Evolutionary conservation across 179 eudicot species (phyloP).

Genomic region (Drosera spatulata): DNA sequence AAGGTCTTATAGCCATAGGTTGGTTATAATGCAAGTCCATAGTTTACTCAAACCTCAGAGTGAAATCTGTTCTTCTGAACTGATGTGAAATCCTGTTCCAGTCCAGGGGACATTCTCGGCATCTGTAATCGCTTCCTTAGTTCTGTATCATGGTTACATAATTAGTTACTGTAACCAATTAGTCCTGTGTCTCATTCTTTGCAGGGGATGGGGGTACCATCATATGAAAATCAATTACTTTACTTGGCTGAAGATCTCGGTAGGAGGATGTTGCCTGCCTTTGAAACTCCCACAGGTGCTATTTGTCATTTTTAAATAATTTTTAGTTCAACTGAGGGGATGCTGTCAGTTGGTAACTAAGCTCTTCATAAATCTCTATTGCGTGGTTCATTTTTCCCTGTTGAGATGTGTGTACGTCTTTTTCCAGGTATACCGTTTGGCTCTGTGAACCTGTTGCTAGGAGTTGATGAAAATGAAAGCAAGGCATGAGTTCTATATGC

Average conservation of each 20-base stretch:
- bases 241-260: constrained; percentile 90
- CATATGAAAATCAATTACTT: constrained; percentile 83
- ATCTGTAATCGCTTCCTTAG: background rate
- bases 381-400: too few species aligned
- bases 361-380: too few species aligned
- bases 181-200: constrained; percentile 3
- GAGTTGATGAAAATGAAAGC: constrained; percentile 98
- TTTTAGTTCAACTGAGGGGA: background rate
- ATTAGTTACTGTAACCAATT: background rate
- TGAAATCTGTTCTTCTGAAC: background rate
- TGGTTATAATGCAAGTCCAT: background rate
- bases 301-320: background rate
- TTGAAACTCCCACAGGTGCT: constrained; percentile 98
- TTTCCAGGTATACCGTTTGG: constrained; percentile 94
- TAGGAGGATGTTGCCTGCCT: constrained; percentile 82
- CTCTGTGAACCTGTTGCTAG: constrained; percentile 79
- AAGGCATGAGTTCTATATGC: constrained; percentile 29
- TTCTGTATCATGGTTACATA: background rate
- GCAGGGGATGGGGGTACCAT: constrained; percentile 90
- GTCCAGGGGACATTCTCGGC: background rate
- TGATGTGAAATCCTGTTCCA: background rate
- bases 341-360: too few species aligned
- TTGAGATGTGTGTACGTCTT: too few species aligned
- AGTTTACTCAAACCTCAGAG: background rate
- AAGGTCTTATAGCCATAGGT: background rate